These are phyloP conservation scores for Blastocystis sp. DNA, from an alignment of 352 stramenopile species.

Conservation along the genomic window DNA sequence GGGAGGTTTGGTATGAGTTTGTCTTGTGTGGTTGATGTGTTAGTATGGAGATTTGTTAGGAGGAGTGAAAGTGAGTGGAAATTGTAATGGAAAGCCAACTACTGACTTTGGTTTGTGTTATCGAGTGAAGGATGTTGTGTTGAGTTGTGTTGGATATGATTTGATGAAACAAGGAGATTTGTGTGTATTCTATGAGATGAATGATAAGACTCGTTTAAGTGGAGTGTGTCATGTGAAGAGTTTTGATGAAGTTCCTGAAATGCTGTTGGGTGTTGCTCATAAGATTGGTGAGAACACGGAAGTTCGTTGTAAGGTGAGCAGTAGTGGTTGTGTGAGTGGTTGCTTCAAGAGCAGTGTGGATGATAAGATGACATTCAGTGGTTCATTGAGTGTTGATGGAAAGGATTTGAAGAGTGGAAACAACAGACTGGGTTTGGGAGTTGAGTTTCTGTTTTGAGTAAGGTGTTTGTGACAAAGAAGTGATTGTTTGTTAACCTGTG, in stretches of 20 bases:
- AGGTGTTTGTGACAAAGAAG: neutral
- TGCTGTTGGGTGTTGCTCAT: neutral
- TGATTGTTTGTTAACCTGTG: too few species aligned
- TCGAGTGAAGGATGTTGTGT: neutral
- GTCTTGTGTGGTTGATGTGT: neutral
- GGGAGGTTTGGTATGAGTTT: neutral
- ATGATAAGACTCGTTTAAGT: neutral
- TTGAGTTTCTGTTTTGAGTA: conserved; percentile 41
- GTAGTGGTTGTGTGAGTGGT: neutral
- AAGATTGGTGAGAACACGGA: neutral
- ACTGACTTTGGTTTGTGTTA: neutral
- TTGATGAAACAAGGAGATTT: neutral
- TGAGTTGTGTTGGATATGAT: neutral
- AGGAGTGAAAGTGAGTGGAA: neutral
- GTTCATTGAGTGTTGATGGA: neutral
- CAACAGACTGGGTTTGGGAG: conserved; percentile 12
- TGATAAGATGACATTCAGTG: neutral
- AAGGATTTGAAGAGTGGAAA: conserved; percentile 6
- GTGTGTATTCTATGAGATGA: neutral
- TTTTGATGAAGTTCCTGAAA: neutral
- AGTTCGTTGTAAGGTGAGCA: neutral
- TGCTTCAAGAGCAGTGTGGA: conserved; percentile 16
- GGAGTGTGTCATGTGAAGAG: neutral
- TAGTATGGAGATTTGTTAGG: neutral
- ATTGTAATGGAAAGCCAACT: neutral